A percentile compares a stretch with the other conserved stretches of the same genome.
phyloP scores from a whole-genome alignment of 306 rosid genomes.

The Psophocarpus tetragonolobus region DNA sequence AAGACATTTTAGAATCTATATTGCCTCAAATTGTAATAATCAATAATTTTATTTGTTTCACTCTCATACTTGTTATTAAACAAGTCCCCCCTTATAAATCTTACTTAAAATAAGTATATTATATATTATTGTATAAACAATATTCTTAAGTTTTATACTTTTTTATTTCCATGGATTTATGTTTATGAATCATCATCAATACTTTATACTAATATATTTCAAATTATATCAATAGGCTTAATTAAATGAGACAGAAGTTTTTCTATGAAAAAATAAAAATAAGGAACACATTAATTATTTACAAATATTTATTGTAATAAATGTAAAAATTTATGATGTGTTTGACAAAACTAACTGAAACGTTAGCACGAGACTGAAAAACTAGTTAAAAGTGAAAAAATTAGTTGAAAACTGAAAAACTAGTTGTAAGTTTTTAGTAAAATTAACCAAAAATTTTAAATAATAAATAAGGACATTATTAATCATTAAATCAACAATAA shows the following conservation, averaged over 20 bases:
- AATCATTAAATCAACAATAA: too few species aligned
- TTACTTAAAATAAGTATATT: background rate
- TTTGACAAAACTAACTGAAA: too few species aligned
- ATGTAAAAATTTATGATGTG: too few species aligned
- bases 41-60: conserved; percentile 1
- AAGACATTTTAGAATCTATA: background rate
- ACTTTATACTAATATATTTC: background rate
- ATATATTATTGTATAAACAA: background rate
- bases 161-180: background rate
- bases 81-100: background rate
- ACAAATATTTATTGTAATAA: background rate
- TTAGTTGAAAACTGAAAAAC: too few species aligned
- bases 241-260: background rate
- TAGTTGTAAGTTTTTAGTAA: too few species aligned
- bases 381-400: too few species aligned
- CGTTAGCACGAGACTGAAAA: too few species aligned
- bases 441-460: too few species aligned
- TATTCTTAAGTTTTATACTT: background rate
- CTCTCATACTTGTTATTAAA: conserved; percentile 3
- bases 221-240: background rate
- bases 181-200: background rate
- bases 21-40: background rate
- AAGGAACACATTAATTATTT: background rate
- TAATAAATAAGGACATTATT: too few species aligned
- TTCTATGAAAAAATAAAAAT: background rate